phyloP scores from a whole-genome alignment of 2,329 filamentous ascomycete genomes.

The Cladophialophora psammophila region DNA sequence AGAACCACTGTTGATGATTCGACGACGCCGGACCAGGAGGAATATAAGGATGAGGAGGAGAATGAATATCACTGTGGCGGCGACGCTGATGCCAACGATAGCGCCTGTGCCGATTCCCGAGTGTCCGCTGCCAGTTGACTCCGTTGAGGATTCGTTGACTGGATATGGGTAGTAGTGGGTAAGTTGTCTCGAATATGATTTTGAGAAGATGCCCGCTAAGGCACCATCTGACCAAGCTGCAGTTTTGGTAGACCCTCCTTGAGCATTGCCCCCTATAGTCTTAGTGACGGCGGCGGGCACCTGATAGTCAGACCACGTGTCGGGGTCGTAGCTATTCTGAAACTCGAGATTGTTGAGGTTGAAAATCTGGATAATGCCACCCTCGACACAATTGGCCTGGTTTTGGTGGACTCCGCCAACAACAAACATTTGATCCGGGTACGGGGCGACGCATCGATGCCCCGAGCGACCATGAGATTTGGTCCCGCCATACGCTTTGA shows the following conservation, averaged over 20 bases:
- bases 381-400: constrained; percentile 33
- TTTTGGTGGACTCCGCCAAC: constrained; percentile 45
- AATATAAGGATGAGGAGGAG: constrained; percentile 50
- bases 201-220: constrained; percentile 63
- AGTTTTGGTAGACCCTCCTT: constrained; percentile 45
- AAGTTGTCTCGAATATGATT: constrained; percentile 63
- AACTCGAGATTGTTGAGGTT: constrained; percentile 48
- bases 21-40: constrained; percentile 59
- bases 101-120: constrained; percentile 51
- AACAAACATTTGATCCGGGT: constrained; percentile 60
- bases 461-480: constrained; percentile 44
- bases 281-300: constrained; percentile 44
- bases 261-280: constrained; percentile 47
- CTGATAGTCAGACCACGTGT: constrained; percentile 44
- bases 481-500: constrained; percentile 43
- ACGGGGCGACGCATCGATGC: constrained; percentile 47
- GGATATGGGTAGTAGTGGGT: constrained; percentile 68
- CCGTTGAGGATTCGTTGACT: constrained; percentile 39
- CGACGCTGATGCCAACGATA: constrained; percentile 68
- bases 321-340: constrained; percentile 44
- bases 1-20: constrained; percentile 33
- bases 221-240: constrained; percentile 42
- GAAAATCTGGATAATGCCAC: constrained; percentile 56
- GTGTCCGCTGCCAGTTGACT: constrained; percentile 13
- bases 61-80: constrained; percentile 63